phyloP scores from a whole-genome alignment of 345 rosid species.

The Citrus sinensis region DNA sequence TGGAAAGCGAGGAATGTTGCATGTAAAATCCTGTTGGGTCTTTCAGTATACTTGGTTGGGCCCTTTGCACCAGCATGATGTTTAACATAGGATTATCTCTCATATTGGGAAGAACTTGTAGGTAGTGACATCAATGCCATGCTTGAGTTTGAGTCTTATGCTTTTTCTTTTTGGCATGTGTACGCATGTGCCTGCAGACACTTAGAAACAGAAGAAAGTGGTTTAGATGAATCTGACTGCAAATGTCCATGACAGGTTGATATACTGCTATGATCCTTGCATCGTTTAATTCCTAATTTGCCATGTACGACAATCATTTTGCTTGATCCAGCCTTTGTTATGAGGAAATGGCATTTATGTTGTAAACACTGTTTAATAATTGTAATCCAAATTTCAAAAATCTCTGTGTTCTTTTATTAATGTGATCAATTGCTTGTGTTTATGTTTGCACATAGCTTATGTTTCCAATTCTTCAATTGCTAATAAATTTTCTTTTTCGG shows the following conservation, averaged over 20 bases:
- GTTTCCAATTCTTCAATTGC: not conserved
- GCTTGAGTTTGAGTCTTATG: not conserved
- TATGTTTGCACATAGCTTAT: not conserved
- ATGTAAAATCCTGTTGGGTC: not conserved
- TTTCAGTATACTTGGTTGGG: not conserved
- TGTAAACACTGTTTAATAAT: not conserved
- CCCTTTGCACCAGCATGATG: not conserved
- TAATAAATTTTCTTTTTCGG: constrained; percentile 21
- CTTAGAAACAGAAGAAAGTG: not conserved
- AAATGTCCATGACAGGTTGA: not conserved
- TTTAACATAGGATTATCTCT: not conserved
- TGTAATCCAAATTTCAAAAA: not conserved
- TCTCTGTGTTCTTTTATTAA: not conserved
- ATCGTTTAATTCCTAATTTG: not conserved
- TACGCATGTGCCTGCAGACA: no score
- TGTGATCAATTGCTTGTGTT: not conserved
- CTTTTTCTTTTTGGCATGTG: no score
- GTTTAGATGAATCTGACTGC: not conserved
- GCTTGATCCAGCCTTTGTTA: not conserved
- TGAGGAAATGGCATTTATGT: not conserved
- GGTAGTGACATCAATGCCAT: not conserved
- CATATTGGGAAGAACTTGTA: not conserved
- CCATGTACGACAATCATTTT: not conserved
- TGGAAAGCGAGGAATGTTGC: not conserved
- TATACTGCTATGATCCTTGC: not conserved